phyloP scores from a whole-genome alignment of 2,329 filamentous ascomycete genomes.

The Ilyonectria sp. region DNA sequence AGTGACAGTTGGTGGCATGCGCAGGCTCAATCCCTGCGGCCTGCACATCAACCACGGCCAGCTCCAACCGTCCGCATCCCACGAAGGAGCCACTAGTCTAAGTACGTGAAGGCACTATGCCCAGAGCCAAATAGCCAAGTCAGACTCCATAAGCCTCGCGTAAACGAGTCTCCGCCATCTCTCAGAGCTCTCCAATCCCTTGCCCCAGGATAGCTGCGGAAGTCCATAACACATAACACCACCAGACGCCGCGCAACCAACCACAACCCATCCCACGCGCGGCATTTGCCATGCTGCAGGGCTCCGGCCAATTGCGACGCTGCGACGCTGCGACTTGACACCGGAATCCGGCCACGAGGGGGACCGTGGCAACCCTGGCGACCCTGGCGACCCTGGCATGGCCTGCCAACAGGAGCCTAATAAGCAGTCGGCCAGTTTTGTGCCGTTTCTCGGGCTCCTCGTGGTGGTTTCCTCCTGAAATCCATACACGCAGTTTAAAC shows the following conservation, averaged over 20 bases:
- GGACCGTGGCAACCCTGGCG: neutral
- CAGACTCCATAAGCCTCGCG: too few relatives aligned
- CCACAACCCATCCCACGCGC: slow-evolving; percentile 1
- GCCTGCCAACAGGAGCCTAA: neutral
- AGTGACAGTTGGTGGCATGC: too few relatives aligned
- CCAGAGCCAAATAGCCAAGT: too few relatives aligned
- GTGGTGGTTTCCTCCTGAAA: neutral
- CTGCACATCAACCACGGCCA: too few relatives aligned
- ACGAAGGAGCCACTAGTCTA: too few relatives aligned
- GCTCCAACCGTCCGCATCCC: too few relatives aligned
- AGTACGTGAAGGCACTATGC: too few relatives aligned
- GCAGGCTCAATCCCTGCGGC: too few relatives aligned
- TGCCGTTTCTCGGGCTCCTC: neutral
- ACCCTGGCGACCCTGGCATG: neutral
- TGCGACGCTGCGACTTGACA: slow-evolving; percentile 2
- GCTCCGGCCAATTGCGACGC: neutral
- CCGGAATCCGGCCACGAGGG: slow-evolving; percentile 3
- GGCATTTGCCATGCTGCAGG: neutral
- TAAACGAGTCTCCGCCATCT: too few relatives aligned
- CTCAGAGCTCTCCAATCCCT: neutral
- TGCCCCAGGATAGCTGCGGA: neutral
- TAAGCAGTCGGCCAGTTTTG: neutral
- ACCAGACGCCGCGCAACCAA: neutral
- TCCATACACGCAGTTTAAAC: neutral
- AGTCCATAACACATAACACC: slow-evolving; percentile 6